These are phyloP conservation scores for Microcos paniculata DNA, from an alignment of 345 rosid species.

Conservation along the genomic window DNA sequence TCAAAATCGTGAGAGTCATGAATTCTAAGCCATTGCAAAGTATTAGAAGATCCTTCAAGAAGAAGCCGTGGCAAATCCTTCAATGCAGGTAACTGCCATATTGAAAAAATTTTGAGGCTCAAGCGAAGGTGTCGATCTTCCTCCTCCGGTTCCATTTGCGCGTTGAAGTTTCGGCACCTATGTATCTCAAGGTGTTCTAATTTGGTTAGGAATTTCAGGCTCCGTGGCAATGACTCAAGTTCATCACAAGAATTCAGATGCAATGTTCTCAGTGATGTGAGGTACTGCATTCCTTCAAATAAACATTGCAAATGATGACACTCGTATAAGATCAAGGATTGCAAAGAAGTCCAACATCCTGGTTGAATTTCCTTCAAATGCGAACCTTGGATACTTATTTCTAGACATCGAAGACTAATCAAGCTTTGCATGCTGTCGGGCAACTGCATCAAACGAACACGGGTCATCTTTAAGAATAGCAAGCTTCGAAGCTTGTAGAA, in stretches of 20 bases:
- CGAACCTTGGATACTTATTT: no score
- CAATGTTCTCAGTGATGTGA: background rate
- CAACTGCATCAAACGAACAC: no score
- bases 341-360: background rate
- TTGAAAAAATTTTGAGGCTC: background rate
- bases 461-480: no score
- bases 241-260: background rate
- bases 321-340: background rate
- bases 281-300: background rate
- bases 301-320: background rate
- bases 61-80: background rate
- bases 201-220: background rate
- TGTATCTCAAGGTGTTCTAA: background rate
- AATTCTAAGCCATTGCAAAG: no score
- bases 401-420: no score
- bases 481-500: background rate
- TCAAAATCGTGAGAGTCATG: background rate
- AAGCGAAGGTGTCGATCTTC: background rate
- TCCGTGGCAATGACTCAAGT: background rate
- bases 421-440: no score
- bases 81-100: fast-evolving
- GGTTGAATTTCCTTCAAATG: background rate
- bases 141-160: background rate
- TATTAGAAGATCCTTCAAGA: no score
- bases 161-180: background rate